Conservation (phyloP, 257 asterid genomes). For the Solanum boliviense region DNA sequence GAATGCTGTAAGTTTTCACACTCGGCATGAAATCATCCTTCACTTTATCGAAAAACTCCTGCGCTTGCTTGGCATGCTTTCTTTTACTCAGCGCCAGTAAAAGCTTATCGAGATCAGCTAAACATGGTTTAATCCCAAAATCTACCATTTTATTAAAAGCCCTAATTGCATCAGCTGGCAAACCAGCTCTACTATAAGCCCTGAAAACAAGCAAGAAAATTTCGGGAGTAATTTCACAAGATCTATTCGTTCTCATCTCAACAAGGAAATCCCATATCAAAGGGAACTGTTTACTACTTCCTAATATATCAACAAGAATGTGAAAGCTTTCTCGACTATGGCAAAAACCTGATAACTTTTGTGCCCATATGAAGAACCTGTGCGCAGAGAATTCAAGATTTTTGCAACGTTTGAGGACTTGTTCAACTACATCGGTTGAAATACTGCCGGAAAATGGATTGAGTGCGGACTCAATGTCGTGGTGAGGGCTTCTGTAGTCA, state of each 20-base stretch:
- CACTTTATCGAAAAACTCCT: constrained; percentile 52
- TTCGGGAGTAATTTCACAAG: constrained; percentile 37
- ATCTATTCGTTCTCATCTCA: constrained; percentile 31
- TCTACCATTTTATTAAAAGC: constrained; percentile 75
- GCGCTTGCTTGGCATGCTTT: constrained; percentile 61
- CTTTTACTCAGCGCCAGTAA: constrained; percentile 47
- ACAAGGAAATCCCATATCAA: constrained; percentile 72
- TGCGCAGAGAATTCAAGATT: constrained; percentile 83
- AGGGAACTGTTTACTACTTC: constrained; percentile 76
- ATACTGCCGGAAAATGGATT: constrained; percentile 41
- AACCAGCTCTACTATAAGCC: constrained; percentile 61
- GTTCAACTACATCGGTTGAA: constrained; percentile 46
- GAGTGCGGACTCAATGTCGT: constrained; percentile 80
- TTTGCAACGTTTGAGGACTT: constrained; percentile 73
- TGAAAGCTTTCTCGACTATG: constrained; percentile 60
- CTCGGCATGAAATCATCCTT: constrained; percentile 31
- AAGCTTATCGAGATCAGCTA: constrained; percentile 69
- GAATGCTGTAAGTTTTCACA: constrained; percentile 64
- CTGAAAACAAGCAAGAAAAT: constrained; percentile 59
- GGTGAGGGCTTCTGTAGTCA: constrained; percentile 68
- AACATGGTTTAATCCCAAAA: constrained; percentile 50
- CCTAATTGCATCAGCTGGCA: constrained; percentile 79
- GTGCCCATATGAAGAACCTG: constrained; percentile 85
- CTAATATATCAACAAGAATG: constrained; percentile 63
- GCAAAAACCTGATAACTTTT: constrained; percentile 40